Percentiles rank a stretch among this genome's conserved stretches.
Conservation (phyloP, 2,329 filamentous ascomycete species). For the Pyrenochaeta sp. region DNA sequence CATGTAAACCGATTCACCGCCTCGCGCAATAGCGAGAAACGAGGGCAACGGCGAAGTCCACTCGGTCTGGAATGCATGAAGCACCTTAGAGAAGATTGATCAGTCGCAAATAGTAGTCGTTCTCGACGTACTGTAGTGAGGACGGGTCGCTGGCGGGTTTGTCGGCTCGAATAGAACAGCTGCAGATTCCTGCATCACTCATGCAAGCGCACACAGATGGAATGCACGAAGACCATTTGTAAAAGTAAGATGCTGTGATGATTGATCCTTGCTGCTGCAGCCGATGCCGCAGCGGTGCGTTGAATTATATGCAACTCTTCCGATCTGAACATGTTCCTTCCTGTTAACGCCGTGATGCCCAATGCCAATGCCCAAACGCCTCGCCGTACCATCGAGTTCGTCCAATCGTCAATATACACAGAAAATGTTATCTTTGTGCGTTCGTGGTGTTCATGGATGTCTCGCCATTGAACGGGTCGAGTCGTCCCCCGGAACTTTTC, state of each 20-base stretch:
- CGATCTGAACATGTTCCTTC: not conserved
- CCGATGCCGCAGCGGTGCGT: constrained; percentile 3
- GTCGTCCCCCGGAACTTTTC: too few relatives aligned
- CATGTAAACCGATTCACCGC: too few relatives aligned
- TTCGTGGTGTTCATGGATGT: not conserved
- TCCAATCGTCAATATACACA: not conserved
- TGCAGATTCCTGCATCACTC: not conserved
- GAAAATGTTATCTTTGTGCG: too few relatives aligned
- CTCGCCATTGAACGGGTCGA: not conserved
- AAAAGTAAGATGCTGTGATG: not conserved
- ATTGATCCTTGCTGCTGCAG: constrained; percentile 1
- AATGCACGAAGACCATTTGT: too few relatives aligned
- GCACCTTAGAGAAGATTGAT: too few relatives aligned
- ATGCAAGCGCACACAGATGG: not conserved
- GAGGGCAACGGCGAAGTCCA: too few relatives aligned
- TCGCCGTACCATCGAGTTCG: constrained; percentile 5
- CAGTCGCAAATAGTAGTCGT: too few relatives aligned
- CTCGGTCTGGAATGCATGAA: too few relatives aligned
- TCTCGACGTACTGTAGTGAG: too few relatives aligned
- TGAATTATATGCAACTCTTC: not conserved
- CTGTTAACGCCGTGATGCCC: constrained; percentile 13
- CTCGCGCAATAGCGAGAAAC: too few relatives aligned
- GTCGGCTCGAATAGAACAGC: too few relatives aligned
- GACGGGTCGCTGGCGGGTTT: too few relatives aligned
- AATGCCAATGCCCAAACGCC: constrained; percentile 6